Conservation (phyloP, 192 early-diverging fungal genomes). For the Phycomyces nitens region DNA sequence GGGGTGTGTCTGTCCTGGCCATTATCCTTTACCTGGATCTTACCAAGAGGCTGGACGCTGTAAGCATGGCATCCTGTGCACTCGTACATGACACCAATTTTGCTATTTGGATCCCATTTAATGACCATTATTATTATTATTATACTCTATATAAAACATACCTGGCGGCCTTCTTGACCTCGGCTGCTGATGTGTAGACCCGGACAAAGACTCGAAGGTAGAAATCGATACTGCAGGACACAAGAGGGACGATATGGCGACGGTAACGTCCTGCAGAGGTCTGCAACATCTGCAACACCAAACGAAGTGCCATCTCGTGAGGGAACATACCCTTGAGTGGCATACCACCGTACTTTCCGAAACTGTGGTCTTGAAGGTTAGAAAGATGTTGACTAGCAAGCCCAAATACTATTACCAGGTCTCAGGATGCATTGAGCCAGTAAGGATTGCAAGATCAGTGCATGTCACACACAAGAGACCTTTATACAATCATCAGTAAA, state of each 20-base stretch:
- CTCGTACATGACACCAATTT: constrained; percentile 77
- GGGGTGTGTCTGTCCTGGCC: constrained; percentile 66
- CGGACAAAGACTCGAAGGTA: constrained; percentile 96
- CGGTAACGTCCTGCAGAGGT: constrained; percentile 80
- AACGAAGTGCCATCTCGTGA: constrained; percentile 93
- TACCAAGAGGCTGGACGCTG: constrained; percentile 72
- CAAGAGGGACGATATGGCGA: constrained; percentile 82
- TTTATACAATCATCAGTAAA: background rate
- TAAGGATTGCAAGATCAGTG: constrained; percentile 93
- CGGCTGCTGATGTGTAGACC: constrained; percentile 67
- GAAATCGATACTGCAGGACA: constrained; percentile 95
- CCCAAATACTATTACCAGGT: constrained; percentile 47
- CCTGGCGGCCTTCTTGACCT: constrained; percentile 76
- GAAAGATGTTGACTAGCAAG: background rate
- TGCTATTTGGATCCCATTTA: constrained; percentile 43
- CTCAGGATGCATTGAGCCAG: constrained; percentile 85
- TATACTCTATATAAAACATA: constrained; percentile 21
- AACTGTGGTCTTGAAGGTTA: constrained; percentile 44
- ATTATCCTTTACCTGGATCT: constrained; percentile 45
- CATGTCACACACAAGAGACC: constrained; percentile 91
- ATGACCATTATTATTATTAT: background rate
- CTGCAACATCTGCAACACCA: constrained; percentile 81
- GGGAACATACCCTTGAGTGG: constrained; percentile 83
- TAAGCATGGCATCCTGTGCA: constrained; percentile 83
- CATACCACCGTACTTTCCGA: constrained; percentile 93